phyloP scores from a whole-genome alignment of 2,329 filamentous ascomycete species.

The Pyricularia pennisetigena region DNA sequence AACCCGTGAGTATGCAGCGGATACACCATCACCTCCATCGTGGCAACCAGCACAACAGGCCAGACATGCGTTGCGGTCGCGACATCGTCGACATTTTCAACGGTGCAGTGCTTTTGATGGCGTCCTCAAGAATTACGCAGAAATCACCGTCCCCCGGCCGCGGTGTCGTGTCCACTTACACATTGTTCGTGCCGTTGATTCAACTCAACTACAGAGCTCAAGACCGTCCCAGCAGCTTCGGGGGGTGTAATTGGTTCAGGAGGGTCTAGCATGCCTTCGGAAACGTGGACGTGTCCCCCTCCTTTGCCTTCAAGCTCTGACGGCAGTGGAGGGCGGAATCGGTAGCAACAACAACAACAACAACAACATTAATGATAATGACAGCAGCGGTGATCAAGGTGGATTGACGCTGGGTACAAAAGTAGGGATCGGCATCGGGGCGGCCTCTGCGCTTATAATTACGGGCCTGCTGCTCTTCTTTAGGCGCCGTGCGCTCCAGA shows the following conservation, averaged over 20 bases:
- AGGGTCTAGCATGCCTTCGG: background rate
- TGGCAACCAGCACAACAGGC: slow-evolving; percentile 5
- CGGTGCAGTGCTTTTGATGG: slow-evolving; percentile 13
- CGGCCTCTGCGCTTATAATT: slow-evolving; percentile 8
- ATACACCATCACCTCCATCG: slow-evolving; percentile 9
- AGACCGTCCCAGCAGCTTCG: slow-evolving; percentile 3
- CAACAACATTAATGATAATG: too few species aligned
- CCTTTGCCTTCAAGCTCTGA: background rate
- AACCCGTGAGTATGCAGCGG: slow-evolving; percentile 7
- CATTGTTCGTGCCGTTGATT: slow-evolving; percentile 18
- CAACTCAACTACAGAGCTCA: slow-evolving; percentile 16
- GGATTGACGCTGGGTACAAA: slow-evolving; percentile 6
- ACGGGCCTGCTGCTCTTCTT: slow-evolving; percentile 2
- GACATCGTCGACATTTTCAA: slow-evolving; percentile 10
- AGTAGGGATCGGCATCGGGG: slow-evolving; percentile 13
- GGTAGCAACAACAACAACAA: background rate
- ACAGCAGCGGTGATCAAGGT: background rate
- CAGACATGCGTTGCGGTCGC: slow-evolving; percentile 8
- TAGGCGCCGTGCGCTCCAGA: background rate
- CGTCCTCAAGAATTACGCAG: slow-evolving; percentile 9
- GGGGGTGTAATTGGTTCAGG: background rate
- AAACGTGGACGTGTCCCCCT: background rate
- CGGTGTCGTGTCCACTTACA: slow-evolving; percentile 6
- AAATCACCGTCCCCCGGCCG: slow-evolving; percentile 11
- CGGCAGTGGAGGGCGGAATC: background rate